Conservation (phyloP, 495 filamentous ascomycete species). For the Beverwykella pulmonaria region DNA sequence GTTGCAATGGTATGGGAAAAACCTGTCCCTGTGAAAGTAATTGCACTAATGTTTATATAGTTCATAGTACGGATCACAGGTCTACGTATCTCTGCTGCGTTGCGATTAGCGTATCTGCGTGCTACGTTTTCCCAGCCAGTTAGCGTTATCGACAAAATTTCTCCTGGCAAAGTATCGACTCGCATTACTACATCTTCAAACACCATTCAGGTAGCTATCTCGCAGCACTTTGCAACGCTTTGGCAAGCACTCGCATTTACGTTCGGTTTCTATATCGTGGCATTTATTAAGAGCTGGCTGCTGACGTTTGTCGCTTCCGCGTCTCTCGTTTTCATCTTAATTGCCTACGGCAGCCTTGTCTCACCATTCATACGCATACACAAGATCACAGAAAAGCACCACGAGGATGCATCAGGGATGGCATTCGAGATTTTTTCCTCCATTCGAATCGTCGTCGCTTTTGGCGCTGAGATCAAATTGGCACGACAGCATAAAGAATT, state of each 20-base stretch:
- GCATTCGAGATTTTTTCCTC: background rate
- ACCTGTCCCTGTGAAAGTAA: slow-evolving; percentile 27
- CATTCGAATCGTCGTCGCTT: slow-evolving; percentile 8
- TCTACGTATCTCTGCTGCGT: slow-evolving; percentile 8
- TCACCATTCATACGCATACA: background rate
- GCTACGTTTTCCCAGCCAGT: slow-evolving; percentile 2
- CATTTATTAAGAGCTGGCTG: slow-evolving; percentile 13
- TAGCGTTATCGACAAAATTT: slow-evolving; percentile 2
- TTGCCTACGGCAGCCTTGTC: background rate
- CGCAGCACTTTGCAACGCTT: background rate
- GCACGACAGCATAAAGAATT: background rate
- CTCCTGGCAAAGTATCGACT: background rate
- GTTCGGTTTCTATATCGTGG: background rate
- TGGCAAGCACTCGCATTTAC: background rate
- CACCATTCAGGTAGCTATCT: slow-evolving; percentile 9
- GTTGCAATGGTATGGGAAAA: slow-evolving; percentile 48
- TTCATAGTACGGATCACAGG: background rate
- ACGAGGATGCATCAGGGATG: background rate
- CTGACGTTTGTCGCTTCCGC: slow-evolving; percentile 2
- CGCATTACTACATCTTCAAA: slow-evolving; percentile 12
- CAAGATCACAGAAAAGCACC: background rate
- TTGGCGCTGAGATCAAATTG: slow-evolving; percentile 9
- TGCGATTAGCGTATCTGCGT: background rate
- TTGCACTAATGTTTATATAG: background rate
- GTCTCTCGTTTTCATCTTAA: slow-evolving; percentile 1